These are phyloP conservation scores for Rhizophagus sp. DNA, from an alignment of 192 early-diverging fungal genomes.

Conservation along the genomic window DNA sequence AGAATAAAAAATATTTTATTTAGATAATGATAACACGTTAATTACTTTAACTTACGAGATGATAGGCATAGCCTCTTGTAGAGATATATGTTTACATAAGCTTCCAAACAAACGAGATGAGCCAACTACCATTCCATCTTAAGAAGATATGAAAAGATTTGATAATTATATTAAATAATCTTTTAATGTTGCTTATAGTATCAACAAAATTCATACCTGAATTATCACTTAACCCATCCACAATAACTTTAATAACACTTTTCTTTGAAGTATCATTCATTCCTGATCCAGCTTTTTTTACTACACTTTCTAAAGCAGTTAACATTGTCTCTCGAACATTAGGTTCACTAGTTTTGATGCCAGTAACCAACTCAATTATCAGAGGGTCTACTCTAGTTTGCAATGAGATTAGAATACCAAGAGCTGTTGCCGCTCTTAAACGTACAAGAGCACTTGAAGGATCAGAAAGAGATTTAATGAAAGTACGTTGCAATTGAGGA, in stretches of 20 bases:
- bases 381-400: constrained; percentile 80
- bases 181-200: too few species aligned
- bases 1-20: constrained; percentile 32
- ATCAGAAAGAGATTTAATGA: constrained; percentile 87
- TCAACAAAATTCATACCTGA: constrained; percentile 31
- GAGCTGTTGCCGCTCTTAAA: constrained; percentile 76
- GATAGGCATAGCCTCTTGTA: constrained; percentile 45
- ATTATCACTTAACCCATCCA: constrained; percentile 55
- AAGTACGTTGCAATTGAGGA: constrained; percentile 97
- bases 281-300: constrained; percentile 60
- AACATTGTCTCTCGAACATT: constrained; percentile 70
- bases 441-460: constrained; percentile 71
- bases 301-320: constrained; percentile 68
- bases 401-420: constrained; percentile 68
- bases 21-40: neutral
- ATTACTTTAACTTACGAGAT: constrained; percentile 12
- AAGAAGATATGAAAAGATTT: neutral
- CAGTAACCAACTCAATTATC: constrained; percentile 69
- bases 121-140: constrained; percentile 53
- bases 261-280: constrained; percentile 63
- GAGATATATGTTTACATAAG: constrained; percentile 53
- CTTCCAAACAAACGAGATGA: constrained; percentile 64
- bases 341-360: constrained; percentile 62
- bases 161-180: too few species aligned
- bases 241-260: constrained; percentile 58